Conservation (phyloP, 257 asterid genomes). For the Nicotiana tabacum region DNA sequence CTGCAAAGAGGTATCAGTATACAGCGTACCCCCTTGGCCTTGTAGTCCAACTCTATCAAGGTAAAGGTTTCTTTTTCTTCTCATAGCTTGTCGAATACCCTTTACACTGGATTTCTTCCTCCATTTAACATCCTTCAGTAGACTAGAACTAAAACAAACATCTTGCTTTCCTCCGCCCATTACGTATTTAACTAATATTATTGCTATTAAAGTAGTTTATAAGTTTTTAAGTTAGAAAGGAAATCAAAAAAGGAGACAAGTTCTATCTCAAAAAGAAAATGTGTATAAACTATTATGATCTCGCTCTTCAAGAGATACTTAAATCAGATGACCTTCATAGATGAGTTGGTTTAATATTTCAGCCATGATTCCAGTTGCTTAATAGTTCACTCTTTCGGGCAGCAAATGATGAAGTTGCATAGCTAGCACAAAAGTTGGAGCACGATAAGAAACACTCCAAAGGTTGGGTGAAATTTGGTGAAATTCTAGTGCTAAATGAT, state of each 20-base stretch:
- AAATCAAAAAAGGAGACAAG: not conserved
- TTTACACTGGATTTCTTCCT: not conserved
- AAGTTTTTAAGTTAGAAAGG: not conserved
- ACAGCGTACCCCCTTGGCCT: not conserved
- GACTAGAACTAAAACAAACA: not conserved
- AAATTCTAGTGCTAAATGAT: not conserved
- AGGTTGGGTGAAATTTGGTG: not conserved
- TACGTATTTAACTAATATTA: not conserved
- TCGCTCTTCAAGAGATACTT: not conserved
- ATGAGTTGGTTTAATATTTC: not conserved
- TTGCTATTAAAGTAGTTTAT: not conserved
- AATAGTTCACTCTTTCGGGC: not conserved
- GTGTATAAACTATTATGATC: not conserved
- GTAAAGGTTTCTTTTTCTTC: not conserved
- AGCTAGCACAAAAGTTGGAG: not conserved
- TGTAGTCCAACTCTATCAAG: not conserved
- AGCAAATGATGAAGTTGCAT: not conserved
- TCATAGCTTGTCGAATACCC: not conserved
- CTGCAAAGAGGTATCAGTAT: not conserved
- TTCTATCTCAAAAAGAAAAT: slow-evolving; percentile 4
- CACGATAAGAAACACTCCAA: not conserved
- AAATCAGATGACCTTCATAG: not conserved
- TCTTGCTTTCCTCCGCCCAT: not conserved
- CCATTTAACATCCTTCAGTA: not conserved
- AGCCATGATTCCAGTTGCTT: not conserved